A percentile compares a stretch with the other conserved stretches of the same genome.
Conservation (phyloP, 345 rosid genomes). For the Eucalyptus tenuipes region DNA sequence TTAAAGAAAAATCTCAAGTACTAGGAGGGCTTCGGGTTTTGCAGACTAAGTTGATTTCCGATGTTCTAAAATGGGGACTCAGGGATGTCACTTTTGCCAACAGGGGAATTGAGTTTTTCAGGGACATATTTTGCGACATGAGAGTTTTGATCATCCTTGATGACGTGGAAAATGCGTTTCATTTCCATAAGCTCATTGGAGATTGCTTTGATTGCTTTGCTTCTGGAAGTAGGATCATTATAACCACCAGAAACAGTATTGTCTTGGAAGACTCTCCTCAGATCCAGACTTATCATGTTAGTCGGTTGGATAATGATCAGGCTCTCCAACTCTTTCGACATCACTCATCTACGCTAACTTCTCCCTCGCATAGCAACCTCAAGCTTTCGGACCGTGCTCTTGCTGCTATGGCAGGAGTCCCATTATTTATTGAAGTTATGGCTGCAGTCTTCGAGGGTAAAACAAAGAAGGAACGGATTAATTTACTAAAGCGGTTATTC, state of each 20-base stretch:
- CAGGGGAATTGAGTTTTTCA: background rate
- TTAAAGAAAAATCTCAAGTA: background rate
- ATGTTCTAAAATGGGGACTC: background rate
- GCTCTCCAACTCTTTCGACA: background rate
- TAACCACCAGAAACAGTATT: background rate
- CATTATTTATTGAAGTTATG: background rate
- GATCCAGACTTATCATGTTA: background rate
- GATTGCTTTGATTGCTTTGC: background rate
- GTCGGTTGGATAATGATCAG: background rate
- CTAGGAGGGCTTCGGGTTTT: background rate
- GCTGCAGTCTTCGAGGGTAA: background rate
- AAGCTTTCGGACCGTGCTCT: background rate
- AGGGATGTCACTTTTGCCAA: background rate
- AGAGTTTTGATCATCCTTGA: slow-evolving; percentile 5
- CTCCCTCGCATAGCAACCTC: background rate
- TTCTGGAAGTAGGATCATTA: background rate
- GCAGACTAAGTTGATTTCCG: background rate
- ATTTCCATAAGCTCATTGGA: background rate
- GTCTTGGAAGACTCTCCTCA: background rate
- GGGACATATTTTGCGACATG: background rate
- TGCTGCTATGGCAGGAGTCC: background rate
- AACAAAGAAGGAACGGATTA: background rate
- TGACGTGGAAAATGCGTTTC: background rate
- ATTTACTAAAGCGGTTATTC: background rate
- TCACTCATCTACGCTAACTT: background rate